Evolutionary conservation across 768 basidiomycete genomes (phyloP).

Genomic region (Jaapia argillacea): DNA sequence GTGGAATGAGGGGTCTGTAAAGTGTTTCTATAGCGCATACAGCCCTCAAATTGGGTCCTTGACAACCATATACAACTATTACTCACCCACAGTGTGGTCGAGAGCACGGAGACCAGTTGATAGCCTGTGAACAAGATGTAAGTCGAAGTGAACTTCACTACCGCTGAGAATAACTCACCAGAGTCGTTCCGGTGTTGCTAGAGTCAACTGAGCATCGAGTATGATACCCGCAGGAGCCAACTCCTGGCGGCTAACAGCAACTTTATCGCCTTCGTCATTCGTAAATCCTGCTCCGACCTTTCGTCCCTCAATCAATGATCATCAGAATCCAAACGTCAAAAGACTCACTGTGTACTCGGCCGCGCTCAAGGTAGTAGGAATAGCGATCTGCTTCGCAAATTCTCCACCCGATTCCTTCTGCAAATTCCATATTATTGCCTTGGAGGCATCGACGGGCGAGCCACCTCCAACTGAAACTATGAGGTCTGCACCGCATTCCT

Average conservation of each 20-base stretch:
- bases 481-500: conserved; percentile 48
- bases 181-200: conserved; percentile 62
- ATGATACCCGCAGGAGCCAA: conserved; percentile 67
- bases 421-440: conserved; percentile 57
- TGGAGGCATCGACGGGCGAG: conserved; percentile 71
- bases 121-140: conserved; percentile 37
- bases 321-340: not conserved
- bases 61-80: too few relatives aligned
- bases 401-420: conserved; percentile 44
- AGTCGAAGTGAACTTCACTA: conserved; percentile 1
- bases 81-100: conserved; percentile 65
- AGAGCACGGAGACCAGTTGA: conserved; percentile 73
- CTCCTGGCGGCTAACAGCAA: conserved; percentile 40
- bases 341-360: conserved; percentile 65
- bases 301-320: not conserved
- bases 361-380: conserved; percentile 76
- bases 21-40: conserved; percentile 44
- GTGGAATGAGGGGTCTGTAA: conserved; percentile 44
- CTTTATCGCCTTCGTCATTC: conserved; percentile 59
- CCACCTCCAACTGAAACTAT: conserved; percentile 74
- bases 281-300: conserved; percentile 65
- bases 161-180: conserved; percentile 36
- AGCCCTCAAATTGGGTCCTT: too few relatives aligned
- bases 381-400: conserved; percentile 58
- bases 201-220: conserved; percentile 65